Evolutionary conservation across 257 asterid genomes (phyloP), one percentile per base, ranked within the genome.

Genomic region (Cinchona pubescens): DNA sequence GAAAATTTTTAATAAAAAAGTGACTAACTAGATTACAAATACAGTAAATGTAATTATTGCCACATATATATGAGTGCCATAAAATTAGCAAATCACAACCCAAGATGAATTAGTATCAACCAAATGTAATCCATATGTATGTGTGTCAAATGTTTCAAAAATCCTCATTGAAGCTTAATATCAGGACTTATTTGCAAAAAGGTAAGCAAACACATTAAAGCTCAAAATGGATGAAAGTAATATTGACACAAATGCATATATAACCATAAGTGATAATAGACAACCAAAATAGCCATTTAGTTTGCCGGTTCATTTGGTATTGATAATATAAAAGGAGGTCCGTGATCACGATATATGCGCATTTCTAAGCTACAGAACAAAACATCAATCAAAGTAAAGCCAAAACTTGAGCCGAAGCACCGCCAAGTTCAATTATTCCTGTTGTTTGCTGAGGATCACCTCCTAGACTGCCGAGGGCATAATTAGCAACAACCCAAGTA

Each of bases 401-500:
- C 59, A 67, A 76, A 74, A 95, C 98, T 98, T 95, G 99, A 72
- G 94, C 96, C 76, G 99, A 95, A 45, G 99, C 97, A 75, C 99
- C 99, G 74, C 98, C 99, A 78, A 95, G 99, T 84, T 95, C 98
- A 84, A 95, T 88, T 77, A 95, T 92, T 43, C 99, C 98, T 69
- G 96, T 91, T 72, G 99, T 92, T 78, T 88, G 89, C 62, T 74
- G 78, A 70, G 99, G 98, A 79, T 92, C 92, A 48, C 87, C 90
- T 81, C 98, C 97, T 82, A 95, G 96, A 71, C 91, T 86, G 73
- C 98, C 98, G 74, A 88, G 96, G 81, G 99, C 98, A 81, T 91
- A 90, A 81, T 92, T 95, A 80, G 99, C 97, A 82, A 92, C 91
- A 81, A 91, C 99, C 97, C 99, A 95, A 42, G 98, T 97, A 84